Base-by-base conservation (phyloP, 768 basidiomycete genomes). In the Panaeolus cyanescens region DNA sequence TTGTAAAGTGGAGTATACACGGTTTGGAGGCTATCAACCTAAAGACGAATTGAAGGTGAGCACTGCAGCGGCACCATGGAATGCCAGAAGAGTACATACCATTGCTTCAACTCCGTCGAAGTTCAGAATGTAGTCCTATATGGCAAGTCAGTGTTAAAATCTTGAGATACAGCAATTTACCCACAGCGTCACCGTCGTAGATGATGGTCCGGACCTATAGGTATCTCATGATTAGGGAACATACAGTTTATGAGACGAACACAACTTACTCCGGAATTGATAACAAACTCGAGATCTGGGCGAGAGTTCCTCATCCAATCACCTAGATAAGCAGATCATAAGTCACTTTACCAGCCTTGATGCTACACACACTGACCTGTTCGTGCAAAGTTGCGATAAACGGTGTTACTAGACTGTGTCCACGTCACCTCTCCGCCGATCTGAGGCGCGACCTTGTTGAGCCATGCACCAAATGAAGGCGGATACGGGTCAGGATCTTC, bases 291-390 rank as follows among this genome's bases (percentile, higher is more conserved):
- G 22, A 89, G 72, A 60, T 81, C 62, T 0, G 81, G 83, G 17
- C 78, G 69, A 1, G 77, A 78, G 59, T 76, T 80, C 50, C 77
- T 72, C 84, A 87, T 87, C 85, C 85, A 87, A 65, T 89, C 87
- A 20, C 80, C 81, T 79, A 15, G 42, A 15, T 22, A 20, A 34
- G 19, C 15, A 59, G 31, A 22, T 39, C 22, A 33, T 32, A 25
- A 15, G 30, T 58, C 30, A 32, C 8, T 25, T 15, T 15, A 3
- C 25, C 4, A 39, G 10, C n/a, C 7, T 9, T 20, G n/a, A 20
- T 39, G 37, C 20, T 42, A 42, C 10, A 4, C 12, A 13, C 28
- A 59, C 61, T 45, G 45, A 64, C 68, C 68, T 1, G 68, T 69
- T 15, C 58, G 37, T 4, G 66, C 54, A 39, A 69, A 67, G 22